phyloP scores from a whole-genome alignment of 805 yeast genomes.

The Ogataea siamensis region DNA sequence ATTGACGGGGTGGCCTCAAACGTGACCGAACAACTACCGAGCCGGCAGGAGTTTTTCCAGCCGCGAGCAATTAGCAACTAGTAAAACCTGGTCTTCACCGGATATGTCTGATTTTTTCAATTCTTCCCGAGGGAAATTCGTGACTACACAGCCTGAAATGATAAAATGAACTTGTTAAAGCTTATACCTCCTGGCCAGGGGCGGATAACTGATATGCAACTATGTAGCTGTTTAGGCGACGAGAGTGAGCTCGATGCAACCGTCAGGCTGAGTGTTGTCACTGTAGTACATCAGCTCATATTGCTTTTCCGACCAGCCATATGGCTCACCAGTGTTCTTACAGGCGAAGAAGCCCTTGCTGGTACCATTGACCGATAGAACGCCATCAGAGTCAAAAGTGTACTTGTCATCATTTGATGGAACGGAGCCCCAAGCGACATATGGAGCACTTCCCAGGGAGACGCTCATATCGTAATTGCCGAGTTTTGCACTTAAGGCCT shows the following conservation, averaged over 20 bases:
- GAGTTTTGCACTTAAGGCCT: slow-evolving; percentile 13
- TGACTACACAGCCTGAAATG: too few relatives aligned
- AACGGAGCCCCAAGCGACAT: background rate
- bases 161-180: too few relatives aligned
- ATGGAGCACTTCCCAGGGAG: too few relatives aligned
- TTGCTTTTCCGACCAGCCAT: slow-evolving; percentile 33
- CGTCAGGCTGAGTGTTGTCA: slow-evolving; percentile 21
- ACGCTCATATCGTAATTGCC: background rate
- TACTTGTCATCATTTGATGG: slow-evolving; percentile 3
- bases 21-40: too few relatives aligned
- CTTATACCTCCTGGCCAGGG: too few relatives aligned
- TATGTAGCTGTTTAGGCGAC: background rate
- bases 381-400: slow-evolving; percentile 22
- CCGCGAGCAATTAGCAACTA: too few relatives aligned
- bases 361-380: slow-evolving; percentile 33
- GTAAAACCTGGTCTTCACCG: too few relatives aligned
- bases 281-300: slow-evolving; percentile 32
- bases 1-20: too few relatives aligned
- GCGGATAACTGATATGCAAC: too few relatives aligned
- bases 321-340: slow-evolving; percentile 44
- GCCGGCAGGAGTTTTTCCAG: too few relatives aligned
- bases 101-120: too few relatives aligned
- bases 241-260: slow-evolving; percentile 8
- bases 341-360: slow-evolving; percentile 39
- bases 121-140: too few relatives aligned